Conservation (phyloP, 2,329 filamentous ascomycete genomes). For the Botryosphaeria agaves region DNA sequence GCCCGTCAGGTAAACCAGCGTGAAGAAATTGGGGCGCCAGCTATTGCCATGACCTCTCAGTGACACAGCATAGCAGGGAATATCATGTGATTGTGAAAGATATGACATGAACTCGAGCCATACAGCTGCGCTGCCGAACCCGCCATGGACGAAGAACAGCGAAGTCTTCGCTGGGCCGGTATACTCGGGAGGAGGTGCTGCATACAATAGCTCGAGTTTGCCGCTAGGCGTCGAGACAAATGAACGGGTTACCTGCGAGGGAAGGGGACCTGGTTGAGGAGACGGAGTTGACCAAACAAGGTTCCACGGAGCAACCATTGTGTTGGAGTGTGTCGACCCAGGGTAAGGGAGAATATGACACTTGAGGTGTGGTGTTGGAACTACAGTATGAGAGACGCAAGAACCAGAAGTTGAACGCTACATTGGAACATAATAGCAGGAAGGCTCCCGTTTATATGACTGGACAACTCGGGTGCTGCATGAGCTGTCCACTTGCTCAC, state of each 20-base stretch:
- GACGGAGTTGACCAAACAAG: too few species aligned
- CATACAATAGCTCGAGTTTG: background rate
- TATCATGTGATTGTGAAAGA: slow-evolving; percentile 23
- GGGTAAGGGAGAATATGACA: too few species aligned
- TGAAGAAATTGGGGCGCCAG: slow-evolving; percentile 31
- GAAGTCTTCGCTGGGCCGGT: background rate
- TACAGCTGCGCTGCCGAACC: slow-evolving; percentile 35
- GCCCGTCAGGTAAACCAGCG: slow-evolving; percentile 30
- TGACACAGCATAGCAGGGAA: slow-evolving; percentile 35
- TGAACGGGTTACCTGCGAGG: background rate
- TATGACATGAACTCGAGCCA: slow-evolving; percentile 36
- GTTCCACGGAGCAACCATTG: too few species aligned
- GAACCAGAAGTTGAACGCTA: too few species aligned
- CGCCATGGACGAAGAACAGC: slow-evolving; percentile 36
- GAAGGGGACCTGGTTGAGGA: too few species aligned
- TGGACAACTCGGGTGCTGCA: too few species aligned
- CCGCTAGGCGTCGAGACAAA: background rate
- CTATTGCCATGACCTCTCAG: slow-evolving; percentile 35
- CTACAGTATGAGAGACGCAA: too few species aligned
- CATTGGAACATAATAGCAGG: too few species aligned
- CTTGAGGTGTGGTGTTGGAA: too few species aligned
- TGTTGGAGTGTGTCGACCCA: too few species aligned
- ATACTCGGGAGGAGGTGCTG: background rate
- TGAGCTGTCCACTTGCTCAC: too few species aligned
- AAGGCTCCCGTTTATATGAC: too few species aligned